These are phyloP conservation scores for Malus hybrid DNA, from an alignment of 331 rosid species.

Conservation along the genomic window DNA sequence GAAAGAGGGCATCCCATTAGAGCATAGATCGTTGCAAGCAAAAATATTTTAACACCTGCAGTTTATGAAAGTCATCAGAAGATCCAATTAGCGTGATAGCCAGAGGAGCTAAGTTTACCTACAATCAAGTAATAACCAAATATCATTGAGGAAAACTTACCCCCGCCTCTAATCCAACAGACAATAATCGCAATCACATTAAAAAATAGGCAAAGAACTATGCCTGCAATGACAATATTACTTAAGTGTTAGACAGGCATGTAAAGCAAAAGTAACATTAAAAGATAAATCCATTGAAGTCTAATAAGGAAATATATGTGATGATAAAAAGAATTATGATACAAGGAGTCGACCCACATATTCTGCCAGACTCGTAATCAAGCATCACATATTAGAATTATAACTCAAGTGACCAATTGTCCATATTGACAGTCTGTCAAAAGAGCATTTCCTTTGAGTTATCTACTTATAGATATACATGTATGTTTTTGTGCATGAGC, in stretches of 20 bases:
- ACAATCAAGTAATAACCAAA: neutral
- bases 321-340: neutral
- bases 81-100: conserved; percentile 15
- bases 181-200: conserved; percentile 74
- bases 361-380: neutral
- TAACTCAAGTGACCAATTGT: neutral
- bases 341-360: neutral
- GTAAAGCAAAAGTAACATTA: neutral
- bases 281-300: neutral
- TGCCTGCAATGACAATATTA: conserved; percentile 50
- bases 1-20: conserved; percentile 90
- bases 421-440: neutral
- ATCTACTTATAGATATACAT: neutral
- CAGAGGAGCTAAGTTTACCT: conserved; percentile 2
- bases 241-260: conserved; percentile 3
- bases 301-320: neutral
- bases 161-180: conserved; percentile 93
- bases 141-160: conserved; percentile 26
- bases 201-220: conserved; percentile 79
- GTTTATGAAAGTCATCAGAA: conserved; percentile 20
- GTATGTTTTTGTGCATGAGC: neutral
- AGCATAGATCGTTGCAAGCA: conserved; percentile 84
- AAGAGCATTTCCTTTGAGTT: neutral
- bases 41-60: conserved; percentile 86
- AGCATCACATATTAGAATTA: neutral